Percentiles rank a stretch among this genome's conserved stretches.
These are phyloP conservation scores for Auriscalpium vulgare DNA, from an alignment of 768 basidiomycete genomes.

Conservation along the genomic window DNA sequence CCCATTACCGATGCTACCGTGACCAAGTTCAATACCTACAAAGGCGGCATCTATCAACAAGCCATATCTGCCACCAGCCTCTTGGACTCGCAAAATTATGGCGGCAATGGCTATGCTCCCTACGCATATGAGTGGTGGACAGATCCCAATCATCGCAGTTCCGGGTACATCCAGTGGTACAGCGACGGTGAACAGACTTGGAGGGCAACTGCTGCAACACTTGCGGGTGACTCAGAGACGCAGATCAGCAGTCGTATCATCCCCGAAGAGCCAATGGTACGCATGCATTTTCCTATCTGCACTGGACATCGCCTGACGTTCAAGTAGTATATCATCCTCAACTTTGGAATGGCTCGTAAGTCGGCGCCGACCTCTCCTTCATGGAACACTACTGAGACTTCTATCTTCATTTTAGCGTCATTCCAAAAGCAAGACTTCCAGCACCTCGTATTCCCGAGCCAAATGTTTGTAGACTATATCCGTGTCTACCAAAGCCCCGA, in stretches of 20 bases:
- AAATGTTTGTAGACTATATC: constrained; percentile 86
- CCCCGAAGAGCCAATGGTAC: constrained; percentile 90
- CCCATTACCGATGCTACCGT: constrained; percentile 41
- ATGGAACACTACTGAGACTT: neutral
- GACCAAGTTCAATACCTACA: constrained; percentile 59
- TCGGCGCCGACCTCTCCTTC: neutral
- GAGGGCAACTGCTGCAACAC: constrained; percentile 55
- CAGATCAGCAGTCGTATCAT: constrained; percentile 60
- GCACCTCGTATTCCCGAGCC: constrained; percentile 67
- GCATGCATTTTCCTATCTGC: constrained; percentile 19
- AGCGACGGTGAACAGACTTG: constrained; percentile 60
- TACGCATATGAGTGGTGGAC: constrained; percentile 82
- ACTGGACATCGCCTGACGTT: neutral
- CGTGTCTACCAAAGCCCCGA: constrained; percentile 80
- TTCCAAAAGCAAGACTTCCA: constrained; percentile 71
- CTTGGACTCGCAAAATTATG: constrained; percentile 49
- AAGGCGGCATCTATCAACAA: constrained; percentile 67
- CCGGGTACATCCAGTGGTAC: constrained; percentile 86
- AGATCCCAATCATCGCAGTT: constrained; percentile 50
- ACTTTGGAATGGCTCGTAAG: constrained; percentile 69
- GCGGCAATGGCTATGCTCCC: constrained; percentile 41
- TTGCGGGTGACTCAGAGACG: constrained; percentile 56
- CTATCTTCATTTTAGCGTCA: constrained; percentile 28
- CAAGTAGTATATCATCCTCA: constrained; percentile 71
- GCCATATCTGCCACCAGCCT: constrained; percentile 59